Conservation (phyloP, 148 eudicot genomes). For the Cornus kousa region DNA sequence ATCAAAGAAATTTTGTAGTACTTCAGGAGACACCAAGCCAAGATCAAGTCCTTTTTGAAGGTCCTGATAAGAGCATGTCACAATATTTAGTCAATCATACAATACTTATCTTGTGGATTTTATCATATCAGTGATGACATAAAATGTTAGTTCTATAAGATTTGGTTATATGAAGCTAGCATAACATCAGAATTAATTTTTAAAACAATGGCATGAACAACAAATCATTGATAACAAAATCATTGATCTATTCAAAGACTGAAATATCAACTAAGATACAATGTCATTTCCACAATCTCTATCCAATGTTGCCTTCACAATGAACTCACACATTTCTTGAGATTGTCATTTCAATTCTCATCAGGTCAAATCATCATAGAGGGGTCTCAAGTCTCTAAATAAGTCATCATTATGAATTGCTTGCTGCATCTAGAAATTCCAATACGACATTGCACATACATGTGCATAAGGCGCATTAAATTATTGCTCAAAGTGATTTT, state of each 20-base stretch:
- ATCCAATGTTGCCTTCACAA: neutral
- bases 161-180: slow-evolving; percentile 1
- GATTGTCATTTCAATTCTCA: neutral
- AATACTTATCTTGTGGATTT: neutral
- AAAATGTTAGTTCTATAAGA: neutral
- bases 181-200: neutral
- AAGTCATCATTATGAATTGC: neutral
- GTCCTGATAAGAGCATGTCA: slow-evolving; percentile 51
- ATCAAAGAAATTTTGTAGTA: slow-evolving; percentile 92
- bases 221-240: too few species aligned
- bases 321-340: neutral
- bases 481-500: neutral
- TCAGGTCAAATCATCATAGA: neutral
- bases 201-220: neutral
- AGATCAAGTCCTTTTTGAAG: slow-evolving; percentile 93
- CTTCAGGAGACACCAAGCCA: slow-evolving; percentile 97
- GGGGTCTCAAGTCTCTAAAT: neutral
- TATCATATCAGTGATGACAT: neutral
- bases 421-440: neutral
- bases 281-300: neutral
- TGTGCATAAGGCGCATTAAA: neutral
- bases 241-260: neutral
- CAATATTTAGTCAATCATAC: slow-evolving; percentile 2
- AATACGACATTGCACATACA: neutral
- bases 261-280: neutral